A percentile compares a stretch with the other conserved stretches of the same genome.
phyloP scores from a whole-genome alignment of 495 filamentous ascomycete species.

The Pseudotulostoma volvatum region DNA sequence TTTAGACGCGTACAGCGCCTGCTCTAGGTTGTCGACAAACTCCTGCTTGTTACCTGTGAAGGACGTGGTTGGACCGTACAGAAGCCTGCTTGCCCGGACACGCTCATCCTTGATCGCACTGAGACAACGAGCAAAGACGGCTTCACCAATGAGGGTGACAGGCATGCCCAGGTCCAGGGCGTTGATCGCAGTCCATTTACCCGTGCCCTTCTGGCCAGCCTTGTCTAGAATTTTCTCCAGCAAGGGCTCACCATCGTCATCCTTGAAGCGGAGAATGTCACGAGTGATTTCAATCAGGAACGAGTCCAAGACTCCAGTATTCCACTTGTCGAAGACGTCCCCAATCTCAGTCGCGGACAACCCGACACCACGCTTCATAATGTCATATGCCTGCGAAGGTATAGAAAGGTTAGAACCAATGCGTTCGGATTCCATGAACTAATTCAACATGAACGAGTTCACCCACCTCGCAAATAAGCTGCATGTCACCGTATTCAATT shows the following conservation, averaged over 20 bases:
- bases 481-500: conserved; percentile 99
- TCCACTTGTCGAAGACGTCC: conserved; percentile 89
- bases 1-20: conserved; percentile 97
- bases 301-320: conserved; percentile 94
- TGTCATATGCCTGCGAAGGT: conserved; percentile 84
- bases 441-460: too few relatives aligned
- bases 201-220: conserved; percentile 97
- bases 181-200: conserved; percentile 99
- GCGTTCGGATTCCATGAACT: too few relatives aligned
- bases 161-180: conserved; percentile 97
- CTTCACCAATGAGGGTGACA: conserved; percentile 93
- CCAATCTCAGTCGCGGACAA: conserved; percentile 81
- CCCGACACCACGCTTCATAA: conserved; percentile 92
- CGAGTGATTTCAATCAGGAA: conserved; percentile 99
- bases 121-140: conserved; percentile 88
- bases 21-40: conserved; percentile 92
- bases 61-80: conserved; percentile 56
- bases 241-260: conserved; percentile 76
- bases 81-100: conserved; percentile 59
- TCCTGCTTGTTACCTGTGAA: conserved; percentile 82
- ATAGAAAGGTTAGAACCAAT: background rate
- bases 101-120: conserved; percentile 91
- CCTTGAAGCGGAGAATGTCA: conserved; percentile 92
- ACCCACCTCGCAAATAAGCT: conserved; percentile 92
- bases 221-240: conserved; percentile 98